phyloP scores from a whole-genome alignment of 306 rosid genomes.

The Ceratonia siliqua region DNA sequence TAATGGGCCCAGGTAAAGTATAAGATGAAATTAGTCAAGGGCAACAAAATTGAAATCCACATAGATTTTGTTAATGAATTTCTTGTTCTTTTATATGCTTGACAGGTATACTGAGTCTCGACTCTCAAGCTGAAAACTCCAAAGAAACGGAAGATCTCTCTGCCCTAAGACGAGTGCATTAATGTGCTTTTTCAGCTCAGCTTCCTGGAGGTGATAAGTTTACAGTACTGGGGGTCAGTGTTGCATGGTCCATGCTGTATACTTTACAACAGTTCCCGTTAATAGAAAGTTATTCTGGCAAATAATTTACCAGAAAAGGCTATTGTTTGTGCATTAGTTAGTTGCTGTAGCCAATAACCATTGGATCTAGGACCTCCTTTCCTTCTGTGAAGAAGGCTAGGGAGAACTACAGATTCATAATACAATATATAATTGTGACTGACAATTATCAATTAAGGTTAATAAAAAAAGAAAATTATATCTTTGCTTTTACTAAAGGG shows the following conservation, averaged over 20 bases:
- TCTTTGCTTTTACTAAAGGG: neutral
- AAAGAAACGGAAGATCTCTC: neutral
- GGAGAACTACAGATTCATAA: neutral
- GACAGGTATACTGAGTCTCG: neutral
- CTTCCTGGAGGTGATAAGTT: neutral
- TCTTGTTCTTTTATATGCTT: neutral
- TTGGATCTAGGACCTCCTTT: neutral
- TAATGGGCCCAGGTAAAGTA: neutral
- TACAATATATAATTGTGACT: neutral
- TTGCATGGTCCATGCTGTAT: neutral
- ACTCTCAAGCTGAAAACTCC: neutral
- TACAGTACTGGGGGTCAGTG: neutral
- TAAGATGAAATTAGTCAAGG: neutral
- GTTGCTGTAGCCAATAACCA: neutral
- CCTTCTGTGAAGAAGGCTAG: neutral
- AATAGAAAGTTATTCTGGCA: neutral
- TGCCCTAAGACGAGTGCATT: neutral
- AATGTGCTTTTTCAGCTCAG: neutral
- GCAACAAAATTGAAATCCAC: neutral
- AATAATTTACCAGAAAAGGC: neutral
- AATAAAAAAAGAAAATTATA: too few relatives aligned
- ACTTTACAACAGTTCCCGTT: neutral
- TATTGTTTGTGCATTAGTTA: neutral
- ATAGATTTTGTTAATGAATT: neutral
- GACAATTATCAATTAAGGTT: neutral